phyloP scores from a whole-genome alignment of 257 asterid genomes.

The Ophiorrhiza pumila region DNA sequence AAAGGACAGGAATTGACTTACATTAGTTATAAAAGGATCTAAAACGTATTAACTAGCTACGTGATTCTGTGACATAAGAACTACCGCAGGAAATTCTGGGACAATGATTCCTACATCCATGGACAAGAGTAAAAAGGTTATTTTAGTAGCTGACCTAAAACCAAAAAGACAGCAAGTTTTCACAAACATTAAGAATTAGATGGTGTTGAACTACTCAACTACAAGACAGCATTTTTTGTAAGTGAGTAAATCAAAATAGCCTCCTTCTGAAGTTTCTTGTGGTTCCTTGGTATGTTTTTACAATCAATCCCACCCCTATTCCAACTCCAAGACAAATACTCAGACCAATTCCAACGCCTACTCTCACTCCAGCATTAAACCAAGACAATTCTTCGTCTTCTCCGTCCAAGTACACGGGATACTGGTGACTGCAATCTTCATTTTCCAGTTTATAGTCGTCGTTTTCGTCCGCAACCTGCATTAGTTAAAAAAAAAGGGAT shows the following conservation, averaged over 20 bases:
- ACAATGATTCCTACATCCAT: background rate
- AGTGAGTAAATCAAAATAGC: slow-evolving; percentile 26
- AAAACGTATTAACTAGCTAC: background rate
- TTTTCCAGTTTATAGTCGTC: slow-evolving; percentile 32
- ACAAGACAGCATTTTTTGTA: too few relatives aligned
- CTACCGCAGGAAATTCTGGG: background rate
- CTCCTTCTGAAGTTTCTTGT: slow-evolving; percentile 56
- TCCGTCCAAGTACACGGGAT: slow-evolving; percentile 34
- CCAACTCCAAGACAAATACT: slow-evolving; percentile 68
- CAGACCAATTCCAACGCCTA: slow-evolving; percentile 73
- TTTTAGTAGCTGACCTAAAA: background rate
- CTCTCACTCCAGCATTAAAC: slow-evolving; percentile 78
- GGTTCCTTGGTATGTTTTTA: slow-evolving; percentile 69
- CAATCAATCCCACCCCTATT: slow-evolving; percentile 68
- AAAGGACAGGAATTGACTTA: background rate
- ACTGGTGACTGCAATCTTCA: slow-evolving; percentile 29
- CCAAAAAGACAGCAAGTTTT: background rate
- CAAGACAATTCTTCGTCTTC: slow-evolving; percentile 67
- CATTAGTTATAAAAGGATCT: background rate
- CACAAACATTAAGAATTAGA: background rate
- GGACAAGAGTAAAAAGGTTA: background rate
- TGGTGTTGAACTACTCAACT: background rate
- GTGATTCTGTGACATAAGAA: background rate
- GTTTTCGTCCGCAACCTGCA: slow-evolving; percentile 36
- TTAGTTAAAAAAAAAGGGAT: background rate